Evolutionary conservation across 2,329 filamentous ascomycete genomes (phyloP), one percentile per base, ranked within the genome.

Genomic region (Dactylellina cionopaga): DNA sequence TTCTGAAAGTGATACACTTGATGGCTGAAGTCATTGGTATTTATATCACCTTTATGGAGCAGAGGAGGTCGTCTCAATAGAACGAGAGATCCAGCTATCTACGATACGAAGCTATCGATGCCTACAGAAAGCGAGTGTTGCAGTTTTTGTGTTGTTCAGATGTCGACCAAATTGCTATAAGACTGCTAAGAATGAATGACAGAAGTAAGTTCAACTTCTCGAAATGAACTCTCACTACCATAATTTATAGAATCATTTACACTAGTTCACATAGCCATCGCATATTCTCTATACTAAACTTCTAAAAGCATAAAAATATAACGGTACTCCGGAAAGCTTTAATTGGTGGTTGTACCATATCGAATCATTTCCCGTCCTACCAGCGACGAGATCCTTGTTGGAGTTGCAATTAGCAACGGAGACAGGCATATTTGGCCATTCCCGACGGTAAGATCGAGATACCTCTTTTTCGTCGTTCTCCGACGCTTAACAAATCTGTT

Each of bases 361-460:
- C 49, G 43, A 58, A 58, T 71, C 52, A 64, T 58, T 43, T 64
- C 43, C 64, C 44, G 66, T 71, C 66, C 58, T 33, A 71, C 66
- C 58, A 31, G 24, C 43, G 31, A 64, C 35, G 41, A 55, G 24
- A 71, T 44, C 58, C 59, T 59, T 51, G 66, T 63, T 63, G 43
- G 56, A 58, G 49, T 62, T 70, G 47, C 55, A 55, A 43, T 43
- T 41, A 33, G 25, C 1, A 9, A 46, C 47, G 47, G 39, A 35
- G 56, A 47, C 41, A 62, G 41, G 56, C 55, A 62, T 62, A 55
- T 51, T 27, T 11, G 17, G 31, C 17, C 19, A 41, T 60, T 10
- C 39, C 39, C 37, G 47, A 60, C 41, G 31, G 65, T 47, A 43
- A 24, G 19, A 55, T 15, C n/a, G n/a, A 52, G 46, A 39, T 51